Evolutionary conservation across 768 basidiomycete species (phyloP), one percentile per base, ranked within the genome.

Genomic region (Hemileccinum impolitum): DNA sequence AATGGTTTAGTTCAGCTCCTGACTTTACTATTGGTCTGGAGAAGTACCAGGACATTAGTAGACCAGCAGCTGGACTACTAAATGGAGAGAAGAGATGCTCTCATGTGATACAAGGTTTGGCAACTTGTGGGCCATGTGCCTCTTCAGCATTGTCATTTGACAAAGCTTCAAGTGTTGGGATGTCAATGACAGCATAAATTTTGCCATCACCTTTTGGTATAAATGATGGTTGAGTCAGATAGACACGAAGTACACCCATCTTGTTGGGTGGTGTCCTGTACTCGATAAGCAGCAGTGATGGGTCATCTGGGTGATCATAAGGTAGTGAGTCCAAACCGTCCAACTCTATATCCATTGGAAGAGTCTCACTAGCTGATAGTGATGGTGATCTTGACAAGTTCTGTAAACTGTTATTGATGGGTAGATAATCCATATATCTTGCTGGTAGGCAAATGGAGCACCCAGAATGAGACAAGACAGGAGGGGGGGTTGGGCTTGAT

Each of bases 21-120:
- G 70, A 68, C 45, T 71, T 71, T 1, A n/a, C 14, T 4, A 25
- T 59, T 0, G 58, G 65, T 0, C 66, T 64, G 19, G 55, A 56
- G 43, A 64, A 68, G 6, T 55, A 47, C 70, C 70, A 72, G 6
- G 42, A 17, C 64, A 70, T 64, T 17, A 72, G 58, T 0, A 59
- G 54, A 35, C 58, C 65, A 2, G 50, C 48, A 1, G 64, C 55
- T 2, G 47, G 43, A 52, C 57, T 49, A 28, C 13, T 61, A 55
- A 48, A 71, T 53, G 51, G 38, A 3, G 39, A 18, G 19, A 25
- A 55, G 4, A 52, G 28, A 25, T 42, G 21, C 2, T 46, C 32
- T 54, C 77, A 0, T 74, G 76, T 6, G 72, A 77, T 47, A 65
- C 25, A 7, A 12, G 18, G 3, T 21, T 11, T 3, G 6, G 10